Base-by-base conservation (phyloP, 169 alveolate species). In the Eimeria maxima region DNA sequence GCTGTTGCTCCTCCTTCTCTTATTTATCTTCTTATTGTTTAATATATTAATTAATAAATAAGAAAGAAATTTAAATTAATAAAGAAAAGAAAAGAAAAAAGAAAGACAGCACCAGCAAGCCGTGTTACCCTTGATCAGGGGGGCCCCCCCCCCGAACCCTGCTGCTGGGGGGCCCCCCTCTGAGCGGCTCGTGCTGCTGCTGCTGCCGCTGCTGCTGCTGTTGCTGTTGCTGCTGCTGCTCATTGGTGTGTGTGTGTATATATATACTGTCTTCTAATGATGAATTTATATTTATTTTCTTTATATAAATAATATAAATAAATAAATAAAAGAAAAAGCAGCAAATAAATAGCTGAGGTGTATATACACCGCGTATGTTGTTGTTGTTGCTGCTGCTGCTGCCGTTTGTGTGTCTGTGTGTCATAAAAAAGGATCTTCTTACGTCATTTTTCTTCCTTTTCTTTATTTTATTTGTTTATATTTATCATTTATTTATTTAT, bases 141-240 rank as follows among this genome's bases (percentile, higher is more conserved):
- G 55, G 74, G 74, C n/a, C n/a, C n/a, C n/a, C n/a, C n/a, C 74
- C 74, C 74, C 74, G n/a, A 63, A 24, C 74, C 74, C 74, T 63
- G 29, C 27, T 2, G 83, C 55, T 71, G 83, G 83, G 53, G 83
- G 55, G 27, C 74, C 55, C 53, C 83, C 83, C 74, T n/a, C n/a
- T n/a, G 83, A 71, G 83, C 53, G 83, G 29, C 53, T 71, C 29
- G 20, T 18, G 53, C 83, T 71, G 83, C 83, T 71, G 83, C 53
- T 71, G 83, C 83, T 71, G 83, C 83, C 38, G 83, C 83, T 33
- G n/a, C n/a, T 71, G 47, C 53, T 71, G 83, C 53, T 71, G 53
- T 18, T 27, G 53, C 83, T 71, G 83, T 27, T 42, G 83, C 24
- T 71, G 83, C 53, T 71, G 83, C 53, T 29, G 83, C 29, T 29